Percentiles rank a stretch among this genome's conserved stretches.
phyloP scores from a whole-genome alignment of 768 basidiomycete species.

The Mrakia frigida region DNA sequence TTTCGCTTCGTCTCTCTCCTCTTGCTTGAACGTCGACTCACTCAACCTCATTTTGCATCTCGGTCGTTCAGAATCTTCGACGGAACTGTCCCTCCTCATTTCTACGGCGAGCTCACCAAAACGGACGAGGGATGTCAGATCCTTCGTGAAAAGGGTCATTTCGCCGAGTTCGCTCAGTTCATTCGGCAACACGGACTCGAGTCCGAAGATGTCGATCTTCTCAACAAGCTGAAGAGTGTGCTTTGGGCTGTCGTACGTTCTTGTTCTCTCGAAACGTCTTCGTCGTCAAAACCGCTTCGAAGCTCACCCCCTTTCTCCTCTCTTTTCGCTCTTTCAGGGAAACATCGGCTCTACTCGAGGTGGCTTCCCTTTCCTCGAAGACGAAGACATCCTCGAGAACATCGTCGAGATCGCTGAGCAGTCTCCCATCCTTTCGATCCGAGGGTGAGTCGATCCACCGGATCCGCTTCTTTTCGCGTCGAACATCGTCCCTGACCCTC shows the following conservation, averaged over 20 bases:
- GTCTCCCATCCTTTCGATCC: constrained; percentile 79
- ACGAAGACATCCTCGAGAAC: constrained; percentile 85
- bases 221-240: constrained; percentile 86
- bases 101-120: constrained; percentile 96
- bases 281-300: neutral
- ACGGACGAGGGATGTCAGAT: constrained; percentile 91
- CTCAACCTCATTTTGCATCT: constrained; percentile 34
- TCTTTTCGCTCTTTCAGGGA: constrained; percentile 54
- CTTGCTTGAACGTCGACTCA: neutral
- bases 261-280: neutral
- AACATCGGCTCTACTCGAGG: constrained; percentile 86
- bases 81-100: constrained; percentile 84
- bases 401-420: constrained; percentile 87
- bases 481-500: neutral
- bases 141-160: constrained; percentile 83
- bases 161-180: constrained; percentile 82
- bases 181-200: constrained; percentile 83
- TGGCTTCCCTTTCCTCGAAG: constrained; percentile 90
- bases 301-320: neutral
- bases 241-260: constrained; percentile 88
- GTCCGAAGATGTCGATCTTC: constrained; percentile 71
- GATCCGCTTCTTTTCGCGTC: neutral
- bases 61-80: constrained; percentile 59
- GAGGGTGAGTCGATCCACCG: constrained; percentile 64
- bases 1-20: neutral